These are phyloP conservation scores for Przewalskia tangutica DNA, from an alignment of 257 asterid genomes.

Conservation along the genomic window DNA sequence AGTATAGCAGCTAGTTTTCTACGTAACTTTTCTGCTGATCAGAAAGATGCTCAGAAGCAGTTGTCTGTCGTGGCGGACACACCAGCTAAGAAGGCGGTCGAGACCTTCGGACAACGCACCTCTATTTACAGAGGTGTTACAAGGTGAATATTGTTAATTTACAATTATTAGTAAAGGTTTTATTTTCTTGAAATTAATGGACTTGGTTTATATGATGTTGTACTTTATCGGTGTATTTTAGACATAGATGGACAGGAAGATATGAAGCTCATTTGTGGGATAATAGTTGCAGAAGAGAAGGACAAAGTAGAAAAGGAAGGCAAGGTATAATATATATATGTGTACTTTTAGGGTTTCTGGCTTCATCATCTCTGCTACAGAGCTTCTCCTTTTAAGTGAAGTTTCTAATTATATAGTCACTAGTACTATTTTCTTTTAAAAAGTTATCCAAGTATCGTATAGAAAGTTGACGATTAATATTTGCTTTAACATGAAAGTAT, in stretches of 20 bases:
- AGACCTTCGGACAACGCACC: slow-evolving; percentile 76
- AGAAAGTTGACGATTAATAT: background rate
- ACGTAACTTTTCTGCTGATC: slow-evolving; percentile 33
- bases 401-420: too few relatives aligned
- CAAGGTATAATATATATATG: slow-evolving; percentile 49
- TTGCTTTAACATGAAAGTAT: background rate
- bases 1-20: slow-evolving; percentile 47
- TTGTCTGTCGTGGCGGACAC: slow-evolving; percentile 19
- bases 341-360: slow-evolving; percentile 16
- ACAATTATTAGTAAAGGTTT: background rate
- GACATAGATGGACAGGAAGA: slow-evolving; percentile 91
- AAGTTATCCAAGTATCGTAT: background rate
- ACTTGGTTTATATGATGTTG: background rate
- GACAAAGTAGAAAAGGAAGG: slow-evolving; percentile 92
- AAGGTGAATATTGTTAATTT: slow-evolving; percentile 21
- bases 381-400: background rate
- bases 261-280: slow-evolving; percentile 94
- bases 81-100: slow-evolving; percentile 47
- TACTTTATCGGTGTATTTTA: background rate
- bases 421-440: background rate
- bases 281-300: slow-evolving; percentile 84
- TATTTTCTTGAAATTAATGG: background rate
- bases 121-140: slow-evolving; percentile 76
- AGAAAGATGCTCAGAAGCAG: slow-evolving; percentile 17
- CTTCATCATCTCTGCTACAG: background rate